Evolutionary conservation across 768 basidiomycete genomes (phyloP).

Genomic region (Naematelia encephala): DNA sequence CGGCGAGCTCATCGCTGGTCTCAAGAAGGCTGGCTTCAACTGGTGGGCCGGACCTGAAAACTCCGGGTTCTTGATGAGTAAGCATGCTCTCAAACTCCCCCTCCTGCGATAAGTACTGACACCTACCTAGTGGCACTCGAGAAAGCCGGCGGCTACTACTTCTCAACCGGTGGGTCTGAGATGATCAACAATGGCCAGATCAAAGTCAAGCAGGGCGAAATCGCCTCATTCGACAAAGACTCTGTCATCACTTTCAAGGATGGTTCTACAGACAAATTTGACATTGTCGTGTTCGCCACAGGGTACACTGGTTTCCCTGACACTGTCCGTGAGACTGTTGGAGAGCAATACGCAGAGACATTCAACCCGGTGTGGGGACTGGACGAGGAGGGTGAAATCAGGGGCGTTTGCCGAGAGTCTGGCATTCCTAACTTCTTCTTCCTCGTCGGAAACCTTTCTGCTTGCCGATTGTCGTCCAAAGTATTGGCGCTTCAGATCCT

Average conservation of each 20-base stretch:
- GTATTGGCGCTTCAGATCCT: conserved; percentile 34
- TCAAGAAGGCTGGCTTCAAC: conserved; percentile 24
- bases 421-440: conserved; percentile 37
- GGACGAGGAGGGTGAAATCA: conserved; percentile 50
- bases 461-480: conserved; percentile 33
- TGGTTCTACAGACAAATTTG: conserved; percentile 53
- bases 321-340: conserved; percentile 43
- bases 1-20: conserved; percentile 47
- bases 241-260: conserved; percentile 36
- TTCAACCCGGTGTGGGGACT: conserved; percentile 47
- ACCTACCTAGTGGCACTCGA: conserved; percentile 44
- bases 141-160: conserved; percentile 45
- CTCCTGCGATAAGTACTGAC: not conserved
- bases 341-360: conserved; percentile 41
- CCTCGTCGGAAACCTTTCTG: conserved; percentile 38
- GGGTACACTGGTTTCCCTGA: conserved; percentile 53
- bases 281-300: conserved; percentile 62
- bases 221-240: conserved; percentile 53
- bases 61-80: conserved; percentile 49
- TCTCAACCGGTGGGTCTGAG: conserved; percentile 57
- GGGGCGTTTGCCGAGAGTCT: conserved; percentile 30
- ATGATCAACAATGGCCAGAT: conserved; percentile 66
- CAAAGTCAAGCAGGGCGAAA: conserved; percentile 65
- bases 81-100: conserved; percentile 49
- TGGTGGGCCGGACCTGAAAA: conserved; percentile 31